A percentile compares a stretch with the other conserved stretches of the same genome.
These are phyloP conservation scores for Pichia kudriavzevii DNA, from an alignment of 1,139 yeast genomes.

Conservation along the genomic window DNA sequence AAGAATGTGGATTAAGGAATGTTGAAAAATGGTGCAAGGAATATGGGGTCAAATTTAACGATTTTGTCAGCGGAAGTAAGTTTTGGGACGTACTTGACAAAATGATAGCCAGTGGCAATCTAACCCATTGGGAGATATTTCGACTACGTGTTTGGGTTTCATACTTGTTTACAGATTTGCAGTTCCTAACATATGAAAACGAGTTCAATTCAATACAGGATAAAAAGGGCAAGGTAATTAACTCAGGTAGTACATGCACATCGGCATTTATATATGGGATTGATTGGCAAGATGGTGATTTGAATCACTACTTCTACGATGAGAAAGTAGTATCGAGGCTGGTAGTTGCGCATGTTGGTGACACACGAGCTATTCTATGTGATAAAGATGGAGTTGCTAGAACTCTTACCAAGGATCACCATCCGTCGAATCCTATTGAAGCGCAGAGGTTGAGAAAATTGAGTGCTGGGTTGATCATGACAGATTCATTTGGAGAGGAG, in stretches of 20 bases:
- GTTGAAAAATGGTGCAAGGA: conserved; percentile 4
- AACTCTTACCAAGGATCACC: conserved; percentile 72
- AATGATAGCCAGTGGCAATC: conserved; percentile 12
- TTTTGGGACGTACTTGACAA: conserved; percentile 19
- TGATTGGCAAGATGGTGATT: conserved; percentile 29
- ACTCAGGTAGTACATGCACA: conserved; percentile 82
- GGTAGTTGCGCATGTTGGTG: conserved; percentile 90
- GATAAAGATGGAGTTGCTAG: conserved; percentile 74
- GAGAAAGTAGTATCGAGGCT: conserved; percentile 61
- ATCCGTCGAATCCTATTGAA: conserved; percentile 79
- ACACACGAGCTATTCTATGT: conserved; percentile 78
- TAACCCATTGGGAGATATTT: conserved; percentile 25
- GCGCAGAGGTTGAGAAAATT: conserved; percentile 61
- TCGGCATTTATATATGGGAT: conserved; percentile 60
- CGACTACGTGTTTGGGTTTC: conserved; percentile 24
- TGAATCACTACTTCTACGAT: conserved; percentile 55
- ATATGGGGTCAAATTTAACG: conserved; percentile 9
- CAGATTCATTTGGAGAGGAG: conserved; percentile 92
- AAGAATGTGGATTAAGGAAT: conserved; percentile 8
- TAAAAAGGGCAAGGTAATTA: conserved; percentile 12
- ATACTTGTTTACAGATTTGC: conserved; percentile 27
- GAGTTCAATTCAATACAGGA: conserved; percentile 13
- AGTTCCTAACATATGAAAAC: conserved; percentile 26
- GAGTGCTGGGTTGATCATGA: conserved; percentile 67
- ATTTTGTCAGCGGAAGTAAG: conserved; percentile 9